Evolutionary conservation across 2,329 filamentous ascomycete genomes (phyloP).

Genomic region (Neonectria punicea): DNA sequence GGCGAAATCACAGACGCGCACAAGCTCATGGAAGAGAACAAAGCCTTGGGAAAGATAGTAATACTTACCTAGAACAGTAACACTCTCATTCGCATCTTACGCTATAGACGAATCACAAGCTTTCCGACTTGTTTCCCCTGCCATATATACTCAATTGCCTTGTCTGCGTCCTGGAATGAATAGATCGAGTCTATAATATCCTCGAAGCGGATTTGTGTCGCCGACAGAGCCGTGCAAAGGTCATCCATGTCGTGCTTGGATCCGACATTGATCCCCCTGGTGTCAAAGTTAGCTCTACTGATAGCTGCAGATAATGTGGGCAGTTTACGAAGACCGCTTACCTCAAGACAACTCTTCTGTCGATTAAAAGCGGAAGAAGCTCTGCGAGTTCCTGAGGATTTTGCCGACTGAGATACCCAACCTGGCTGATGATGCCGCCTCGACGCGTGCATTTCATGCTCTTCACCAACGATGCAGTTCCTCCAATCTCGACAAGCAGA

Average conservation of each 20-base stretch:
- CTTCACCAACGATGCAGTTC: constrained; percentile 49
- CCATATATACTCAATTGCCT: constrained; percentile 55
- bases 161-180: constrained; percentile 52
- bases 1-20: neutral
- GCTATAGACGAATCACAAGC: constrained; percentile 43
- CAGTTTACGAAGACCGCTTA: neutral
- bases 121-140: constrained; percentile 57
- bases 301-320: neutral
- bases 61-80: neutral
- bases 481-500: constrained; percentile 59
- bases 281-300: neutral
- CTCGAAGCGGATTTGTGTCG: constrained; percentile 48
- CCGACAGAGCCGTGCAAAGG: constrained; percentile 48
- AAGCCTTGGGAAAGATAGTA: neutral
- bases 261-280: constrained; percentile 53
- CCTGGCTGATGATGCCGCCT: constrained; percentile 54
- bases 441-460: constrained; percentile 53
- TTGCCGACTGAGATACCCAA: constrained; percentile 53
- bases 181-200: constrained; percentile 53
- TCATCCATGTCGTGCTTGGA: constrained; percentile 54
- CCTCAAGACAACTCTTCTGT: constrained; percentile 49
- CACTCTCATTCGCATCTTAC: neutral
- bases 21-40: neutral
- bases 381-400: constrained; percentile 46
- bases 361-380: constrained; percentile 50